A percentile compares a stretch with the other conserved stretches of the same genome.
These are phyloP conservation scores for Chromera velia DNA, from an alignment of 73 alveolate genomes.

Conservation along the genomic window DNA sequence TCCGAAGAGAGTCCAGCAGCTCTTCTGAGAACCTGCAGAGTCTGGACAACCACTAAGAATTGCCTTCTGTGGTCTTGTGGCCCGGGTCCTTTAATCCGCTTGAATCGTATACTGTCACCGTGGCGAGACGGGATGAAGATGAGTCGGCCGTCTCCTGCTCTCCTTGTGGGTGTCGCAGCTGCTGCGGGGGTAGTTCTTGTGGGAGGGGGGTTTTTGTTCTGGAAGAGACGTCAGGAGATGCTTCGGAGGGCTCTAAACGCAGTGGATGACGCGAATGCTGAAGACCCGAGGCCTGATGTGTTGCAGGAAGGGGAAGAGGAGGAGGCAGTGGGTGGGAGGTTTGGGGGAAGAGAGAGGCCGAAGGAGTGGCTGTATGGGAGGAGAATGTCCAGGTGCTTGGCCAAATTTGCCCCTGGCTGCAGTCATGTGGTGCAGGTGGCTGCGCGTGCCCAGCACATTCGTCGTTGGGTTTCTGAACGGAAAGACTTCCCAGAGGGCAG, in stretches of 20 bases:
- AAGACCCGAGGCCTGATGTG: constrained; percentile 9
- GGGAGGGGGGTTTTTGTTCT: constrained; percentile 2
- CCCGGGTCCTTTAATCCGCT: too few relatives aligned
- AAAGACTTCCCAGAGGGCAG: constrained; percentile 9
- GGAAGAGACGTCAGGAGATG: background rate
- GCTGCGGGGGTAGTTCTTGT: constrained; percentile 5
- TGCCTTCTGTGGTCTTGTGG: too few relatives aligned
- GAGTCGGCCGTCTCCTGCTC: too few relatives aligned
- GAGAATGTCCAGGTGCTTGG: constrained; percentile 13
- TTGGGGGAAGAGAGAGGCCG: background rate
- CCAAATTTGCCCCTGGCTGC: constrained; percentile 6
- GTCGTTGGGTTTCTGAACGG: constrained; percentile 14
- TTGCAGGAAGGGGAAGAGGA: constrained; percentile 6
- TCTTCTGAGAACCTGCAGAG: too few relatives aligned
- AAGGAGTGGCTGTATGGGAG: constrained; percentile 18
- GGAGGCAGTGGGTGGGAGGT: background rate
- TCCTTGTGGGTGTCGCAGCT: too few relatives aligned
- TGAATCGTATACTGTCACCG: too few relatives aligned
- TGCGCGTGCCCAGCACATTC: constrained; percentile 12
- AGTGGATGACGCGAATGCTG: constrained; percentile 1
- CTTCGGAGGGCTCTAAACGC: constrained; percentile 1
- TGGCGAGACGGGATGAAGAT: too few relatives aligned
- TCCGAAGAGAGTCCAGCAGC: too few relatives aligned
- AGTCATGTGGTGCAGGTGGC: constrained; percentile 18
- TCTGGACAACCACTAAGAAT: too few relatives aligned